These are phyloP conservation scores for Fusarium palustre DNA, from an alignment of 2,329 filamentous ascomycete species.

Conservation along the genomic window DNA sequence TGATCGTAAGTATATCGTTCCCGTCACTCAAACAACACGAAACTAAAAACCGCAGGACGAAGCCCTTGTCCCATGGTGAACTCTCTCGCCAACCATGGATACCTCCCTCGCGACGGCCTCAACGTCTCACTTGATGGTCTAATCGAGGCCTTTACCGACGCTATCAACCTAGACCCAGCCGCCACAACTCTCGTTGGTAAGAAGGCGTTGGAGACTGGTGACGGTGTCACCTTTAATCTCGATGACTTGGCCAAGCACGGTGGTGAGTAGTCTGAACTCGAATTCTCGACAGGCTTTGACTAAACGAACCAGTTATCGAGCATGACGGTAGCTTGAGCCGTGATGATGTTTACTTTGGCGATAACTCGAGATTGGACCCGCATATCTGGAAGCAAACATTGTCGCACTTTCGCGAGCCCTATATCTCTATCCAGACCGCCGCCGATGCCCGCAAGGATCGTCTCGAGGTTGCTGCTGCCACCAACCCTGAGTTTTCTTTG, in stretches of 20 bases:
- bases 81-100: conserved; percentile 42
- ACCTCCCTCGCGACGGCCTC: conserved; percentile 37
- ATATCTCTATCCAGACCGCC: conserved; percentile 40
- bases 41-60: conserved; percentile 25
- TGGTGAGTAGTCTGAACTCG: background rate
- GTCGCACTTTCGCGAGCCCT: conserved; percentile 36
- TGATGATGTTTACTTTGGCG: conserved; percentile 38
- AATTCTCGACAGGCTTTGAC: fast-evolving
- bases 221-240: conserved; percentile 39
- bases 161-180: conserved; percentile 43
- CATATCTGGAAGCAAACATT: conserved; percentile 31
- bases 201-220: conserved; percentile 36
- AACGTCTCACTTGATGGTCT: conserved; percentile 33
- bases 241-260: conserved; percentile 39
- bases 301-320: conserved; percentile 31
- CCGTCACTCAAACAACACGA: fast-evolving
- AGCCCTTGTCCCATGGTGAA: conserved; percentile 44
- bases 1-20: conserved; percentile 26
- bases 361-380: conserved; percentile 31
- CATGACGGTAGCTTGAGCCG: conserved; percentile 44
- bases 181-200: conserved; percentile 39
- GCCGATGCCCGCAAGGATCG: conserved; percentile 39
- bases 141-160: conserved; percentile 38
- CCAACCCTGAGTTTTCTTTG: conserved; percentile 35
- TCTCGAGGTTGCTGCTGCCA: conserved; percentile 27